Conservation (phyloP, 495 filamentous ascomycete genomes). For the Xeromyces bisporus region DNA sequence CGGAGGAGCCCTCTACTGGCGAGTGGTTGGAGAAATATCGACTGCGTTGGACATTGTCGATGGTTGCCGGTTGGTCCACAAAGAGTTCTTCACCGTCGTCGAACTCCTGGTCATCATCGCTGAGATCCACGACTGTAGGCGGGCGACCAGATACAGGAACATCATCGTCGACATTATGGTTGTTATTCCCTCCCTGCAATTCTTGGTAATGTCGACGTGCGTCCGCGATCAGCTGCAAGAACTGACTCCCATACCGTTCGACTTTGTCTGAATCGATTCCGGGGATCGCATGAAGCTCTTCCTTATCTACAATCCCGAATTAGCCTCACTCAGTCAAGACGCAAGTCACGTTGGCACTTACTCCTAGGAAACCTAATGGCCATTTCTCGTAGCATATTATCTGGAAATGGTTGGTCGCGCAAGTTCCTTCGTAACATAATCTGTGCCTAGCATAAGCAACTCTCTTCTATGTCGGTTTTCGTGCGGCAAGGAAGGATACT, state of each 20-base stretch:
- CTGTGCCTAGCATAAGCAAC: slow-evolving; percentile 12
- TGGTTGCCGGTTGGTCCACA: slow-evolving; percentile 19
- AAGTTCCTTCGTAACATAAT: slow-evolving; percentile 46
- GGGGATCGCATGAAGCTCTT: slow-evolving; percentile 47
- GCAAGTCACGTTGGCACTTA: slow-evolving; percentile 8
- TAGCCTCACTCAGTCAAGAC: not conserved
- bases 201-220: slow-evolving; percentile 40
- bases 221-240: slow-evolving; percentile 46
- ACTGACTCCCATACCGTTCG: slow-evolving; percentile 43
- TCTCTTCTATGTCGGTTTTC: too few species aligned
- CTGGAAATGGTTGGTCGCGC: slow-evolving; percentile 55
- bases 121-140: slow-evolving; percentile 51
- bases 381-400: slow-evolving; percentile 68
- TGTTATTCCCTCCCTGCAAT: slow-evolving; percentile 32
- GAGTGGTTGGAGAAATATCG: slow-evolving; percentile 30
- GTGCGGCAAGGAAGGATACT: slow-evolving; percentile 3
- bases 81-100: slow-evolving; percentile 26
- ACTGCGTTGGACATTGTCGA: slow-evolving; percentile 23
- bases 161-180: slow-evolving; percentile 26
- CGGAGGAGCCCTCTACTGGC: slow-evolving; percentile 9
- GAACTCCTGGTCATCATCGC: slow-evolving; percentile 21
- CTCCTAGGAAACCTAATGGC: slow-evolving; percentile 56
- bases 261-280: slow-evolving; percentile 58
- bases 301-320: slow-evolving; percentile 12
- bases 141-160: slow-evolving; percentile 40